A percentile compares a stretch with the other conserved stretches of the same genome.
Conservation (phyloP, 1,139 yeast species). For the Hansenula anomala region DNA sequence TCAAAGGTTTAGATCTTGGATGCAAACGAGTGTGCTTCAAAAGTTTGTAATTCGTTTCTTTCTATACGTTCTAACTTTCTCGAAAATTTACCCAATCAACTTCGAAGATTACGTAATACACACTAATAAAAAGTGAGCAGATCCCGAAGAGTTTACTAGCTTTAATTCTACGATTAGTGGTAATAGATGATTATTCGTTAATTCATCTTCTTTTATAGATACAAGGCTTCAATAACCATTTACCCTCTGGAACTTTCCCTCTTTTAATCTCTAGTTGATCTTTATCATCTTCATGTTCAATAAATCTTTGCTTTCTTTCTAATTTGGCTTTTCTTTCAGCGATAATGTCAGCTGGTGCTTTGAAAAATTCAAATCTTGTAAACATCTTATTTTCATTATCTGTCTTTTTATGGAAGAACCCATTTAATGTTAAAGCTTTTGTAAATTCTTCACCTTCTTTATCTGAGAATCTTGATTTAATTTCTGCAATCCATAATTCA, state of each 20-base stretch:
- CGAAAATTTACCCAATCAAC: not conserved
- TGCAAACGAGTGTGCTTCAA: too few species aligned
- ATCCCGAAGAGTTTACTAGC: too few species aligned
- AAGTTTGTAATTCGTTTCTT: too few species aligned
- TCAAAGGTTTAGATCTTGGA: too few species aligned
- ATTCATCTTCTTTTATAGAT: conserved; percentile 79
- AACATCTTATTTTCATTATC: conserved; percentile 92
- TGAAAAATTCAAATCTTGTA: conserved; percentile 88
- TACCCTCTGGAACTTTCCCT: conserved; percentile 63
- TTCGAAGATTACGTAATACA: not conserved
- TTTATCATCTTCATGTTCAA: conserved; percentile 62
- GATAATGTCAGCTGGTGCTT: conserved; percentile 69
- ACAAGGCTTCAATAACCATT: conserved; percentile 92
- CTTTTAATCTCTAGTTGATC: conserved; percentile 55
- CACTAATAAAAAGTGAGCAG: not conserved
- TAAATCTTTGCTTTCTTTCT: conserved; percentile 63
- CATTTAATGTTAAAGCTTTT: conserved; percentile 66
- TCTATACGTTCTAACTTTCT: not conserved
- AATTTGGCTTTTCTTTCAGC: conserved; percentile 61
- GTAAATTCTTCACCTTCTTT: conserved; percentile 69
- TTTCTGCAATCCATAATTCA: conserved; percentile 96
- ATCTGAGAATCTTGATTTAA: conserved; percentile 83
- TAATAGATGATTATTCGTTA: not conserved
- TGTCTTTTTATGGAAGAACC: conserved; percentile 84
- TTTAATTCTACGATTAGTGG: too few species aligned